These are phyloP conservation scores for Brassica juncea DNA, from an alignment of 345 rosid species.

Conservation along the genomic window DNA sequence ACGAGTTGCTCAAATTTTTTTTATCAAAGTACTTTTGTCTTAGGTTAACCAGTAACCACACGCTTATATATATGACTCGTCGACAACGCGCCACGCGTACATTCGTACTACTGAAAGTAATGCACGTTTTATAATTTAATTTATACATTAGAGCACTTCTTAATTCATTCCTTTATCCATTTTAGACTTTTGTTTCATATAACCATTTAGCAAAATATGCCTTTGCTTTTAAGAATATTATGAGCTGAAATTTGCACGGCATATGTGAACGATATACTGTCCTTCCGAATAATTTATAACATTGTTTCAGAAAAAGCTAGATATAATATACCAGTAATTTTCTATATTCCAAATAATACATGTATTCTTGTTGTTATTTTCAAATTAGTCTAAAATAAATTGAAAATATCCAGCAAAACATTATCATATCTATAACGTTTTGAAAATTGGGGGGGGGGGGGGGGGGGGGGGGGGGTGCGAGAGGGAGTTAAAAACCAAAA, in stretches of 20 bases:
- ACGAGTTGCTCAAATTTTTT: too few relatives aligned
- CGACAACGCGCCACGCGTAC: background rate
- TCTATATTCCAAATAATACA: background rate
- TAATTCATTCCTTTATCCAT: background rate
- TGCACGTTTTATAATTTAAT: background rate
- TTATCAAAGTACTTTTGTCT: background rate
- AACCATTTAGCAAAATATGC: background rate
- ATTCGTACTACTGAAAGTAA: background rate
- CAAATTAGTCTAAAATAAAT: too few relatives aligned
- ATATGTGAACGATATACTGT: background rate
- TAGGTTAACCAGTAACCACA: background rate
- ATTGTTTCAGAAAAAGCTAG: too few relatives aligned
- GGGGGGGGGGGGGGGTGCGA: too few relatives aligned
- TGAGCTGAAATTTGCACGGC: background rate
- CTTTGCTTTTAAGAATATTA: background rate
- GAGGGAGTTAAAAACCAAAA: too few relatives aligned
- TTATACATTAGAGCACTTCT: background rate
- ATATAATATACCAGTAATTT: too few relatives aligned
- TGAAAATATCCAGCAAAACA: too few relatives aligned
- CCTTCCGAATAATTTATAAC: background rate
- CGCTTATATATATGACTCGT: background rate
- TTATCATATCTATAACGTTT: too few relatives aligned
- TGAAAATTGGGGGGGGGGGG: too few relatives aligned
- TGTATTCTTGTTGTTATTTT: too few relatives aligned
- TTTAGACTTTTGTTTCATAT: constrained; percentile 2